These are phyloP conservation scores for Parmelia sp. DNA, from an alignment of 495 filamentous ascomycete species.

Conservation along the genomic window DNA sequence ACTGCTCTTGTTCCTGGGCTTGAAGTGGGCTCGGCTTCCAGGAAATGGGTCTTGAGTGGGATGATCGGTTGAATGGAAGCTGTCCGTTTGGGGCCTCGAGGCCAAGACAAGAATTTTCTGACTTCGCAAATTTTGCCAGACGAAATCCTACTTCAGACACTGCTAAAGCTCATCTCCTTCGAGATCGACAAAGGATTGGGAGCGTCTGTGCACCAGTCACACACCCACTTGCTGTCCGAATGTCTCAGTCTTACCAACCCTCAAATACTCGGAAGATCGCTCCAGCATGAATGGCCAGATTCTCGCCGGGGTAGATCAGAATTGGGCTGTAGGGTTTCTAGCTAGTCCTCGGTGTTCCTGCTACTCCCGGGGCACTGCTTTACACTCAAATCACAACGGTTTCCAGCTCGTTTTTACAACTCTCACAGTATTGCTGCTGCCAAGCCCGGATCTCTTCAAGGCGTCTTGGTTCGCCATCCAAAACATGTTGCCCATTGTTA, in stretches of 20 bases:
- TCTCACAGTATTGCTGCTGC: constrained; percentile 19
- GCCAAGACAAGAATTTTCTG: background rate
- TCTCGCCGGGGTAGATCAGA: background rate
- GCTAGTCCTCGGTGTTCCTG: background rate
- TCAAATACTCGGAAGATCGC: background rate
- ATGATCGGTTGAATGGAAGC: background rate
- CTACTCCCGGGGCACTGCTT: background rate
- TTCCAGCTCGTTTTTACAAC: constrained; percentile 14
- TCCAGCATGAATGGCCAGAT: background rate
- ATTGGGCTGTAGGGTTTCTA: background rate
- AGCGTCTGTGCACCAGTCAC: background rate
- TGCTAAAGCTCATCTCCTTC: background rate
- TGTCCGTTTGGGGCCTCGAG: background rate
- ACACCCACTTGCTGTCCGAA: background rate
- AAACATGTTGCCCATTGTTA: background rate
- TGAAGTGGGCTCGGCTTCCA: background rate
- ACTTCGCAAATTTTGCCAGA: background rate
- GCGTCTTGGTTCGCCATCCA: background rate
- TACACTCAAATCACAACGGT: background rate
- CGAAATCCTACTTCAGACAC: background rate
- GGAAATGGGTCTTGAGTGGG: background rate
- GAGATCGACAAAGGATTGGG: background rate
- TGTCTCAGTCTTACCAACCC: background rate
- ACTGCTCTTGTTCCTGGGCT: background rate
- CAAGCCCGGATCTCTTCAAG: constrained; percentile 10